A percentile compares a stretch with the other conserved stretches of the same genome.
These are phyloP conservation scores for Leucaena leucocephala DNA, from an alignment of 306 rosid species.

Conservation along the genomic window DNA sequence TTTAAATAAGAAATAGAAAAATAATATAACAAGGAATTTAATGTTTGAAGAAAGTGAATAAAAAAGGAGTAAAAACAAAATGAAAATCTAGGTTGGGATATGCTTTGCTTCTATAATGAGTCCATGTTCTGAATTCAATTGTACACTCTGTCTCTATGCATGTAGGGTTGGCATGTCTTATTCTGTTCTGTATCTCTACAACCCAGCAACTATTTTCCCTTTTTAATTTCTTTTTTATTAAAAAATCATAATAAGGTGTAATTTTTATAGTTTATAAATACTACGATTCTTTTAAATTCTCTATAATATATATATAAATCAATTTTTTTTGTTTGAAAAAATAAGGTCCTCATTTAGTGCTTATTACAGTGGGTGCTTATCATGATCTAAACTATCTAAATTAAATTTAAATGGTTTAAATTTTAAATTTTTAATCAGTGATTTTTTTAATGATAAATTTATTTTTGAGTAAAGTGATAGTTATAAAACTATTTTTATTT, in stretches of 20 bases:
- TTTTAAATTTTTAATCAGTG: too few relatives aligned
- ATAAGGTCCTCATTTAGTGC: too few relatives aligned
- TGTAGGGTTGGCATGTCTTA: conserved; percentile 26
- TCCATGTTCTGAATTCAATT: background rate
- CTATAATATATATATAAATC: too few relatives aligned
- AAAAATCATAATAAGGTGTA: background rate
- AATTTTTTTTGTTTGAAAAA: too few relatives aligned
- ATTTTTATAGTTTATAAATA: too few relatives aligned
- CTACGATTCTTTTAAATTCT: too few relatives aligned
- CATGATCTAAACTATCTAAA: too few relatives aligned
- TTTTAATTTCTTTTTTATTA: background rate
- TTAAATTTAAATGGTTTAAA: too few relatives aligned
- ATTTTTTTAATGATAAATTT: too few relatives aligned
- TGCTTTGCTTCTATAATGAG: background rate
- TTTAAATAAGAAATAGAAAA: background rate
- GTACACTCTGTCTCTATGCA: background rate
- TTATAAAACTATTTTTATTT: too few relatives aligned
- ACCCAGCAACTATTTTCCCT: background rate
- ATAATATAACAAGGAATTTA: background rate
- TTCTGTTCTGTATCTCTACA: background rate
- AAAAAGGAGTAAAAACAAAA: background rate
- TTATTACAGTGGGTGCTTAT: too few relatives aligned
- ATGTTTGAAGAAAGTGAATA: background rate
- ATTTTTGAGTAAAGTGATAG: too few relatives aligned
- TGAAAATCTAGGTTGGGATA: background rate